Evolutionary conservation across 2,329 filamentous ascomycete species (phyloP), one percentile per base, ranked within the genome.

Genomic region (Talaromyces sp.): DNA sequence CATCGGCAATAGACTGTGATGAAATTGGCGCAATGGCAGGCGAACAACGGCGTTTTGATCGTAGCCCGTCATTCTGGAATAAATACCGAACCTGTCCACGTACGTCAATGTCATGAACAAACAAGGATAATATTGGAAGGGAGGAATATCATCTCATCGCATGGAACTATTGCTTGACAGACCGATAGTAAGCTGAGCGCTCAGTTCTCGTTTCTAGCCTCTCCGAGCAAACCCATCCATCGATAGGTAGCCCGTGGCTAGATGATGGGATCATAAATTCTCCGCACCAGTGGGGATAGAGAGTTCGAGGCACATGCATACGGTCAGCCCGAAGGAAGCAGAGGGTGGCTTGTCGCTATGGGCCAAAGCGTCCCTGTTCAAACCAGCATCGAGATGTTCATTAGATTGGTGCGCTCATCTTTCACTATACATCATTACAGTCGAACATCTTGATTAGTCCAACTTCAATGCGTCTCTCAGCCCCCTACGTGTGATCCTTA

Each of bases 401-500:
- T n/a, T n/a, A n/a, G n/a, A n/a, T n/a, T n/a, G n/a, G n/a, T n/a
- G n/a, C n/a, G n/a, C n/a, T n/a, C n/a, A n/a, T n/a, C n/a, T n/a
- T n/a, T n/a, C n/a, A n/a, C n/a, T n/a, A n/a, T n/a, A n/a, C n/a
- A n/a, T n/a, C n/a, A n/a, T n/a, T n/a, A n/a, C n/a, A n/a, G n/a
- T n/a, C n/a, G n/a, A 5, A 1, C 34, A 4, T 36, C 34, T 31
- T 13, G 8, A n/a, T 53, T 47, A 47, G 17, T n/a, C 27, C 25
- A 31, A 34, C 31, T 53, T 17, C 58, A 36, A 25, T 15, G 15
- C 11, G n/a, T 29, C 15, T 51, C 43, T n/a, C 17, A 19, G n/a
- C 59, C 59, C 59, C 29, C 59, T 51, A 61, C 59, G 45, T 40
- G 15, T 38, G 59, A 19, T n/a, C 19, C 59, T 51, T 49, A 53